Base-by-base conservation (phyloP, 306 rosid species). In the Medicago ruthenica region DNA sequence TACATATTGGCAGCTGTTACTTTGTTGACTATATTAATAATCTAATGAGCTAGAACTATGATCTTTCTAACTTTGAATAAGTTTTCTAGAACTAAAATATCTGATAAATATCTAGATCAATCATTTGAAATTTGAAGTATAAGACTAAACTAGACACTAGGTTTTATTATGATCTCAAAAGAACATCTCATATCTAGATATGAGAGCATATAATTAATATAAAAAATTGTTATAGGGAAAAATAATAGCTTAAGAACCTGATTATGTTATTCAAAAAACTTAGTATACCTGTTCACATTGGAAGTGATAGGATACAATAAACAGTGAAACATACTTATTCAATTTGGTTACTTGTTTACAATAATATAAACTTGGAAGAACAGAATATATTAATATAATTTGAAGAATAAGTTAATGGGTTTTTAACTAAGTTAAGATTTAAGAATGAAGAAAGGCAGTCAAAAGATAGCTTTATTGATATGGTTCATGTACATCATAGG, bases 401-500 rank as follows among this genome's bases (percentile, higher is more conserved):
- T 18, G 61, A 27, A 58, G 81, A 75, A 71, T 62, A 75, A 51
- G 58, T 50, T 40, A 76, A 76, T 82, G 82, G 82, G 1, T 24
- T 53, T 17, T 41, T 71, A 71, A 66, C 80, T 70, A 36, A 41
- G 50, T 27, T 27, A 27, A 27, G 31, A 27, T 27, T 53, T 71
- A 75, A 71, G 64, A 76, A 63, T 34, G 78, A 72, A 69, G 71
- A 79, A 75, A 75, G 68, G 70, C 60, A 61, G 79, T 85, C 82
- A 81, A 78, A 78, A 80, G 75, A 67, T 39, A 62, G 53, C 75
- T 80, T 83, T 86, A 50, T 50, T 42, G 87, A 54, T 80, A 17
- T 82, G 83, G 88, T 83, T 83, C 83, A 44, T 78, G 88, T 71
- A 84, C 51, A 77, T 53, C 27, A 59, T 9, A 51, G 70, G 76